A percentile compares a stretch with the other conserved stretches of the same genome.
These are phyloP conservation scores for Pestalotiopsis sp. DNA, from an alignment of 2,329 filamentous ascomycete species.

Conservation along the genomic window DNA sequence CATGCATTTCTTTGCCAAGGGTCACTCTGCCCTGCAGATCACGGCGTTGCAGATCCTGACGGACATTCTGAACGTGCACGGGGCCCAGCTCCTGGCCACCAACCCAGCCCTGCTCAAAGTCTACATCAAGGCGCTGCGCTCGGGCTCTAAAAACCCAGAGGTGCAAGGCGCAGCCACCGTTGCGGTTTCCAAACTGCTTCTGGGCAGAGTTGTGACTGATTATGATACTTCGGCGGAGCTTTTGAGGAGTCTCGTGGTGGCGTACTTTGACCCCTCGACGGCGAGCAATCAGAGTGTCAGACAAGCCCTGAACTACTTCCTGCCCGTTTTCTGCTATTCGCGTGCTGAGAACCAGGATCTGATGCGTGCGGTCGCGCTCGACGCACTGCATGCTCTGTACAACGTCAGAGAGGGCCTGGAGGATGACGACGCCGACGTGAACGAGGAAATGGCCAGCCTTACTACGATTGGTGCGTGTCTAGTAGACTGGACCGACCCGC, in stretches of 20 bases:
- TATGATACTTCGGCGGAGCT: slow-evolving; percentile 69
- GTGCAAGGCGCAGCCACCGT: slow-evolving; percentile 82
- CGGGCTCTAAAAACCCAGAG: slow-evolving; percentile 67
- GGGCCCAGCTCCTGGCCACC: slow-evolving; percentile 71
- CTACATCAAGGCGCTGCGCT: slow-evolving; percentile 81
- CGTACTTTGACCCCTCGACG: slow-evolving; percentile 88
- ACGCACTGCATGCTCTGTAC: slow-evolving; percentile 74
- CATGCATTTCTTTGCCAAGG: slow-evolving; percentile 94
- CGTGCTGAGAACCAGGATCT: slow-evolving; percentile 79
- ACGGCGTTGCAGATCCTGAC: slow-evolving; percentile 90
- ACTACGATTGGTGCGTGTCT: slow-evolving; percentile 79
- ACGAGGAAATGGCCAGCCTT: slow-evolving; percentile 78
- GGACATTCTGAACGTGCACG: slow-evolving; percentile 90
- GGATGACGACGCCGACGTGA: slow-evolving; percentile 74
- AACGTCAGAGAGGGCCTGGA: slow-evolving; percentile 73
- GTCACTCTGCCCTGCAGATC: slow-evolving; percentile 85
- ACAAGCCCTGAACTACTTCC: slow-evolving; percentile 89
- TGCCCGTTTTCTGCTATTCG: slow-evolving; percentile 92
- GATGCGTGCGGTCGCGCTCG: slow-evolving; percentile 75
- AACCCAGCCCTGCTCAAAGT: slow-evolving; percentile 77
- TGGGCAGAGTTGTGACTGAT: slow-evolving; percentile 78
- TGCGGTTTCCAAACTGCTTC: slow-evolving; percentile 82
- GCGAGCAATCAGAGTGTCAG: slow-evolving; percentile 78
- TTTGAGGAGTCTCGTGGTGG: slow-evolving; percentile 80
- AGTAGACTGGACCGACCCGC: slow-evolving; percentile 92